A percentile compares a stretch with the other conserved stretches of the same genome.
Evolutionary conservation across 2,329 filamentous ascomycete genomes (phyloP).

Genomic region (Colletotrichum sp.): DNA sequence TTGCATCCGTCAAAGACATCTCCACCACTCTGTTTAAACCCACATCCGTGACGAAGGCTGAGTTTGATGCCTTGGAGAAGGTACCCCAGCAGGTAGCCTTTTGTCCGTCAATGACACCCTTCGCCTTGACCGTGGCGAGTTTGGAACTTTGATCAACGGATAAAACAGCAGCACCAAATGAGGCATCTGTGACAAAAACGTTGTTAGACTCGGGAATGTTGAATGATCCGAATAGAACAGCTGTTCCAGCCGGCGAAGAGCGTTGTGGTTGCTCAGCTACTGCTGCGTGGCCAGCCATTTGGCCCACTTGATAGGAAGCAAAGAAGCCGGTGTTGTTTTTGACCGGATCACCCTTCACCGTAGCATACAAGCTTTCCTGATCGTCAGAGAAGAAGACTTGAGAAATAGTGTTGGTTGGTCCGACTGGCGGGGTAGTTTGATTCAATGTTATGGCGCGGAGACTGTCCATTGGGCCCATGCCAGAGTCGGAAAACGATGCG

Average conservation of each 20-base stretch:
- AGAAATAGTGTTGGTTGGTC: conserved; percentile 63
- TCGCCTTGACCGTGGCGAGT: conserved; percentile 39
- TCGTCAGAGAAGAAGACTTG: conserved; percentile 65
- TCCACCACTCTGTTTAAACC: conserved; percentile 58
- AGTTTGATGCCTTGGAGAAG: conserved; percentile 50
- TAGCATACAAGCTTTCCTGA: conserved; percentile 54
- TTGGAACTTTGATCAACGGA: conserved; percentile 38
- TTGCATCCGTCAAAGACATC: conserved; percentile 55
- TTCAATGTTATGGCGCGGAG: conserved; percentile 52
- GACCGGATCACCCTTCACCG: conserved; percentile 64
- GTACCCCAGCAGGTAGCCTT: conserved; percentile 63
- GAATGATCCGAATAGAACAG: conserved; percentile 60
- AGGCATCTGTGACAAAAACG: conserved; percentile 62
- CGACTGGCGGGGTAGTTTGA: conserved; percentile 63
- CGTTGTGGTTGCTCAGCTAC: conserved; percentile 29
- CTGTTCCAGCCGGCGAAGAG: conserved; percentile 58
- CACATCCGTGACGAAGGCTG: conserved; percentile 65
- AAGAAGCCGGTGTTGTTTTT: conserved; percentile 63
- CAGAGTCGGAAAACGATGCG: conserved; percentile 38
- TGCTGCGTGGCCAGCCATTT: background rate
- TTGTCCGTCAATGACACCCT: conserved; percentile 53
- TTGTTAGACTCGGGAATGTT: conserved; percentile 46
- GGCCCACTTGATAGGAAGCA: conserved; percentile 51
- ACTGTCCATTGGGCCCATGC: conserved; percentile 47
- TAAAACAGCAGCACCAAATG: conserved; percentile 60